Evolutionary conservation across 345 rosid genomes (phyloP), one percentile per base, ranked within the genome.

Genomic region (Toxicodendron radicans): DNA sequence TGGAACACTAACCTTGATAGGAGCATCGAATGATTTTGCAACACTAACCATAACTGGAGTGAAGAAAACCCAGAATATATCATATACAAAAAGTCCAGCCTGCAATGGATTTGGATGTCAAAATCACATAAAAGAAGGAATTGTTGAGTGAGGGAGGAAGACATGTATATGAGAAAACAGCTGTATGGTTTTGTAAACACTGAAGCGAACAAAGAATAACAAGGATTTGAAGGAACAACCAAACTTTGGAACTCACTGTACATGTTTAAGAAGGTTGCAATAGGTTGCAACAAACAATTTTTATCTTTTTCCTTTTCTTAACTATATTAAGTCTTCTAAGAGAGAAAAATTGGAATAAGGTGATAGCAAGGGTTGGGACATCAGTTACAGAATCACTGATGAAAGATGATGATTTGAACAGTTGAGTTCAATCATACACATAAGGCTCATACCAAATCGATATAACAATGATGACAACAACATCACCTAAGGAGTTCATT

Each of bases 41-140:
- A 96, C 98, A 71, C 97, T 91, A 71, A 96, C 99, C 98, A 96
- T 96, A 46, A 96, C 99, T 1, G 97, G 99, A 64, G 99, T 96
- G 80, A 96, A 93, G 92, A 96, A 96, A 83, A 96, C 97, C 98
- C 98, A 96, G 87, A 96, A 96, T 73, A 93, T 93, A 79, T 96
- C 98, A 66, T 93, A 95, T 46, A 91, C 90, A 82, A 96, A 96
- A 77, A 96, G 97, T 58, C 98, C 99, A 72, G 88, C 97, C 99
- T 96, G 79, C 82, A 81, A 58, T 53, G 53, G 13, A 54, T 24
- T 45, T 70, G 35, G 11, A 68, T 43, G 18, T 52, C 18, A 68
- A 64, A 46, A 46, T 60, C 59, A 66, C 56, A 65, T 53, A 7
- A 32, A 71, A 60, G 5, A 46, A 48, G 27, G 41, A 18, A 35